Evolutionary conservation across 805 yeast genomes (phyloP).

Genomic region (Saccharomyces paradoxus): DNA sequence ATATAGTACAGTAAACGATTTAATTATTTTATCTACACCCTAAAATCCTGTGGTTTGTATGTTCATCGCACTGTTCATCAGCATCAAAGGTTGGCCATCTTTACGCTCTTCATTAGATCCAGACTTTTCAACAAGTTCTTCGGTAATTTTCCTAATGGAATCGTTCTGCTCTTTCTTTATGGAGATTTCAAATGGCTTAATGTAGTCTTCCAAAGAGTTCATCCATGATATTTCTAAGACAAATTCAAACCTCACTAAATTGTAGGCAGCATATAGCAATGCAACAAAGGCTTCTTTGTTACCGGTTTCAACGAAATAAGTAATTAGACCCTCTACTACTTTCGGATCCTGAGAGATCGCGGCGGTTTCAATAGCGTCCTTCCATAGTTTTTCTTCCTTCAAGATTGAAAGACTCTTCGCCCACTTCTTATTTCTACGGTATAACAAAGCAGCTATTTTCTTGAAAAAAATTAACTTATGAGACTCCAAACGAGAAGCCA

Average conservation of each 20-base stretch:
- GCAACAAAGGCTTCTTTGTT: constrained; percentile 94
- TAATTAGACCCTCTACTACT: constrained; percentile 79
- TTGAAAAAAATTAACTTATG: constrained; percentile 88
- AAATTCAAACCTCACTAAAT: constrained; percentile 67
- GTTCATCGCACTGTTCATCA: constrained; percentile 74
- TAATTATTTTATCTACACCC: constrained; percentile 23
- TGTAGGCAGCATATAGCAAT: constrained; percentile 77
- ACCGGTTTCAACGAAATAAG: constrained; percentile 93
- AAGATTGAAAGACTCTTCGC: constrained; percentile 78
- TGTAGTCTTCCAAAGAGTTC: constrained; percentile 70
- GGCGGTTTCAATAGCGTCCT: constrained; percentile 89
- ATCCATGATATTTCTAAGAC: constrained; percentile 90
- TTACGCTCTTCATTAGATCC: constrained; percentile 44
- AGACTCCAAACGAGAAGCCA: constrained; percentile 87
- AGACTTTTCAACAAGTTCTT: constrained; percentile 56
- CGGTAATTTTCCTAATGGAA: constrained; percentile 53
- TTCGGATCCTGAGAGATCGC: constrained; percentile 68
- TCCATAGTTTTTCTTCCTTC: constrained; percentile 90
- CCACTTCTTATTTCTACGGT: constrained; percentile 92
- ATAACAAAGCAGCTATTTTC: constrained; percentile 89
- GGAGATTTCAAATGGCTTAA: constrained; percentile 87
- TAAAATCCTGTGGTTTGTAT: constrained; percentile 68
- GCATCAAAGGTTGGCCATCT: constrained; percentile 64
- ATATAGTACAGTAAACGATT: no score
- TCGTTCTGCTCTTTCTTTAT: constrained; percentile 71